Conservation (phyloP, 164 flowering plant genomes). For the Macadamia integrifolia region DNA sequence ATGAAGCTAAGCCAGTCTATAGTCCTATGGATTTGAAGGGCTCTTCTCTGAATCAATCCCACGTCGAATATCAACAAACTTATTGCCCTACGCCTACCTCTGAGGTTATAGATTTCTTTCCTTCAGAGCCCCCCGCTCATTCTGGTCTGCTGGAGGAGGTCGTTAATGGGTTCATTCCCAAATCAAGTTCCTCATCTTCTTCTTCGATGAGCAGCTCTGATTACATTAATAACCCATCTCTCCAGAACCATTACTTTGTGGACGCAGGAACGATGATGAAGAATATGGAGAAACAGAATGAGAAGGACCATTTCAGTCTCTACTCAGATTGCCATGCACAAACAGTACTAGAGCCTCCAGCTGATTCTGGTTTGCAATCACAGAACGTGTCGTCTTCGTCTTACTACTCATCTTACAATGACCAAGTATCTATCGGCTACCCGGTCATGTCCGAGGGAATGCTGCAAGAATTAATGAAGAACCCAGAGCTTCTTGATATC, state of each 20-base stretch:
- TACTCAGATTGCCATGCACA: conserved; percentile 14
- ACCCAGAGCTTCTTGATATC: conserved; percentile 38
- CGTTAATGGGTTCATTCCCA: conserved; percentile 58
- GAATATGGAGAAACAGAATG: conserved; percentile 9
- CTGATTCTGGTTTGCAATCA: background rate
- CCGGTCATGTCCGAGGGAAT: conserved; percentile 12
- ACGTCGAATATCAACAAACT: conserved; percentile 1
- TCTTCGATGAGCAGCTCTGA: background rate
- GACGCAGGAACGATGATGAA: background rate
- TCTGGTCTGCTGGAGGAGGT: conserved; percentile 67
- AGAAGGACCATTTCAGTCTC: conserved; percentile 11
- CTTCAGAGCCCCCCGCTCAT: conserved; percentile 37
- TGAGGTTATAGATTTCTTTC: conserved; percentile 33
- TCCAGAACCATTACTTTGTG: background rate
- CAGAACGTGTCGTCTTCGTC: background rate
- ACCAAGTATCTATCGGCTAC: conserved; percentile 3
- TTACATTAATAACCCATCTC: background rate
- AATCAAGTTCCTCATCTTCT: conserved; percentile 15
- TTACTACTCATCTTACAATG: background rate
- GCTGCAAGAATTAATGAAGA: conserved; percentile 39
- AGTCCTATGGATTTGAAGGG: background rate
- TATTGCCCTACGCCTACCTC: background rate
- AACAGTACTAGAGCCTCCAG: background rate
- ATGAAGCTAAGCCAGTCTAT: background rate
- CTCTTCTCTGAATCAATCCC: conserved; percentile 1